Evolutionary conservation across 2,329 filamentous ascomycete species (phyloP), one percentile per base, ranked within the genome.

Genomic region (Achaetomium macrosporum): DNA sequence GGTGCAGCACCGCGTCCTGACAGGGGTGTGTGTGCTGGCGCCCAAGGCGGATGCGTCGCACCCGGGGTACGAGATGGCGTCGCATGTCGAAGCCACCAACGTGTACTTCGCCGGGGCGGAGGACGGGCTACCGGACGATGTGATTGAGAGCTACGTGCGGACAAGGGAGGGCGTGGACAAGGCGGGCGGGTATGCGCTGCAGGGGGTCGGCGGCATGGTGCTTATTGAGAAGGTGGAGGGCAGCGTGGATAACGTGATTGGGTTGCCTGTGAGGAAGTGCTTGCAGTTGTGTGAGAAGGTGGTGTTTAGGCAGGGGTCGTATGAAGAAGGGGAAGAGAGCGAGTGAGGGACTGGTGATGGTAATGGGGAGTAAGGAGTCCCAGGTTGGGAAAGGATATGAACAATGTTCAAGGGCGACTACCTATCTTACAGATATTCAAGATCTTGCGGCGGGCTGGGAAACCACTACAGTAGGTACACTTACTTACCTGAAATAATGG

Each of bases 101-200:
- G 93, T 99, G n/a, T 82, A 80, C 66, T 99, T 99, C 70, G 89
- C 90, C 65, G 71, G 76, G 54, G 80, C 79, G 61, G 62, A 64
- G 13, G 73, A 79, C 15, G 80, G 80, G 3, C 66, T 83, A 54
- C 73, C 75, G 13, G 92, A 99, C 71, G 90, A 95, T 55, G 79
- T 96, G 60, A 84, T 97, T 54, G 75, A 89, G 61, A 81, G 74
- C 5, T 91, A 91, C 66, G 86, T 91, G 53, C 79, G 77, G 65
- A 96, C 92, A 19, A 78, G 92, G 51, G 93, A 99, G 74, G 93
- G 93, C 2, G 90, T 83, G 11, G 93, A 97, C 70, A 99, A 97
- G 76, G 93, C 93, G 0, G 93, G 93, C 2, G 93, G 93, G 0
- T 99, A 99, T 69, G 93, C 90, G 1, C 81, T 99, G 49, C 93